Percentiles rank a stretch among this genome's conserved stretches.
Evolutionary conservation across 2,329 filamentous ascomycete genomes (phyloP).

Genomic region (Epichloe coenophiala): DNA sequence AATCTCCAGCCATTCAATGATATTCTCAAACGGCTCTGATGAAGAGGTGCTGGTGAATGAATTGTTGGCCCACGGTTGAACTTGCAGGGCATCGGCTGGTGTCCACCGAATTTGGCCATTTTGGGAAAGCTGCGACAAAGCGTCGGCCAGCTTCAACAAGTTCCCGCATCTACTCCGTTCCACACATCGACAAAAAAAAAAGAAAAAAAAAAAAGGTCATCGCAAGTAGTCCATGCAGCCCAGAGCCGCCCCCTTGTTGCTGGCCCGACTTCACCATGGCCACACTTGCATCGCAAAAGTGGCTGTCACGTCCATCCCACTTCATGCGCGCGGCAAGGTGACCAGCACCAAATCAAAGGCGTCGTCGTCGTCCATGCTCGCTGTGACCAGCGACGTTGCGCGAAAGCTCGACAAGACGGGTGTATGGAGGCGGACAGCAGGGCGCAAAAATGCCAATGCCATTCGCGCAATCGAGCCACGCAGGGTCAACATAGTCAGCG

Average conservation of each 20-base stretch:
- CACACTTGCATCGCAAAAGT: conserved; percentile 2
- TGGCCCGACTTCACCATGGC: conserved; percentile 2
- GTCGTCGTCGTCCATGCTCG: conserved; percentile 6
- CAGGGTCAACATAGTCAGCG: conserved; percentile 39
- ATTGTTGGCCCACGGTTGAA: no score
- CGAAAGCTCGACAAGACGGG: conserved; percentile 13
- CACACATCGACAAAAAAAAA: background rate
- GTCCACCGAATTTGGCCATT: background rate
- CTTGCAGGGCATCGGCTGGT: no score
- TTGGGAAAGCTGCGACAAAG: background rate
- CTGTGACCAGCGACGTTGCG: conserved; percentile 10
- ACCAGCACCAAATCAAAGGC: conserved; percentile 4
- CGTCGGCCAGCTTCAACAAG: background rate
- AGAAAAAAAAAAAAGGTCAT: background rate
- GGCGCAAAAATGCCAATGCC: conserved; percentile 6
- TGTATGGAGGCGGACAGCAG: conserved; percentile 12
- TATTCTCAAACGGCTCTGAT: no score
- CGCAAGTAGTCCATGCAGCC: background rate
- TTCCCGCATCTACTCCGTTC: background rate
- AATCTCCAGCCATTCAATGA: no score
- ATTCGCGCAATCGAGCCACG: conserved; percentile 13
- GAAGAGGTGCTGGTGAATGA: no score
- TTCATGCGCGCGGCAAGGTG: conserved; percentile 4
- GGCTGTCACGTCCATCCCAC: conserved; percentile 1
- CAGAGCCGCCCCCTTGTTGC: background rate